Evolutionary conservation across 768 basidiomycete genomes (phyloP).

Genomic region (Kwoniella dendrophila): DNA sequence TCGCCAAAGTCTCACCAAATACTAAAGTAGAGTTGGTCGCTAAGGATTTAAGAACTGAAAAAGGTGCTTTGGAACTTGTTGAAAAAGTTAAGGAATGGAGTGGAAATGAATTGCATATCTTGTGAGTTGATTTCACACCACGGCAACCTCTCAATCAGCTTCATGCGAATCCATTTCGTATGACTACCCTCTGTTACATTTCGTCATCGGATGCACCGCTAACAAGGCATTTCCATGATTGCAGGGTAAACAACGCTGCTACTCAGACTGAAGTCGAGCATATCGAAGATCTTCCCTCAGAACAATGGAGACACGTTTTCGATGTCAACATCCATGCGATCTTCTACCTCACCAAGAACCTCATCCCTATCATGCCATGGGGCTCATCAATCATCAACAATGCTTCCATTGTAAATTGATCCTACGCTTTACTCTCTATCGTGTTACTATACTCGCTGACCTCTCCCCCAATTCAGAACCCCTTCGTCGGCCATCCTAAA

Average conservation of each 20-base stretch:
- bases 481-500: constrained; percentile 59
- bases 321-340: constrained; percentile 48
- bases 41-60: constrained; percentile 58
- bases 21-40: constrained; percentile 57
- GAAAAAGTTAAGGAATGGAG: constrained; percentile 57
- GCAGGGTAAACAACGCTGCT: constrained; percentile 59
- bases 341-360: constrained; percentile 62
- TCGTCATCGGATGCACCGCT: background rate
- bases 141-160: too few relatives aligned
- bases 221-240: background rate
- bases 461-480: constrained; percentile 47
- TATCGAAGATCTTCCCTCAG: constrained; percentile 55
- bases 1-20: constrained; percentile 58
- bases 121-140: too few relatives aligned
- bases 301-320: constrained; percentile 59
- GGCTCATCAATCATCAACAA: constrained; percentile 61
- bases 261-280: constrained; percentile 59
- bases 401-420: constrained; percentile 27
- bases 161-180: background rate
- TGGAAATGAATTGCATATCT: constrained; percentile 55
- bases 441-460: background rate
- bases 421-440: background rate
- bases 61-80: constrained; percentile 57
- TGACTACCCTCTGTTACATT: background rate
- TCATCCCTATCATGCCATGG: constrained; percentile 59